Conservation (phyloP, 1,284 basidiomycete species). For the Pseudozyma pruni region DNA sequence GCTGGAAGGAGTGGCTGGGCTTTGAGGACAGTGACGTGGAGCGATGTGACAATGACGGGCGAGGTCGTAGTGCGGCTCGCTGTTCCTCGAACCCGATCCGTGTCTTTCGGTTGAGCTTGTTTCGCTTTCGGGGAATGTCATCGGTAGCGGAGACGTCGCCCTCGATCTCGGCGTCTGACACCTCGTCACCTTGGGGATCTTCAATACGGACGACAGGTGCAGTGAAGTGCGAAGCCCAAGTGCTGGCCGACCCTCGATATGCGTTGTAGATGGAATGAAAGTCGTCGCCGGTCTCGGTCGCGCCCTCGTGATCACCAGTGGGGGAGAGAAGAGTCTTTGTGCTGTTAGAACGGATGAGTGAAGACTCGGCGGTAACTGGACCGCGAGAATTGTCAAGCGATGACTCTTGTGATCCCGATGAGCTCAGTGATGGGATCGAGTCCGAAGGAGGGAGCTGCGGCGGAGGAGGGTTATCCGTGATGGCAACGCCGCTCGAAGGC, state of each 20-base stretch:
- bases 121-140: slow-evolving; percentile 38
- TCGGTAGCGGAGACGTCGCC: slow-evolving; percentile 7
- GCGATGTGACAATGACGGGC: slow-evolving; percentile 4
- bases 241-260: slow-evolving; percentile 23
- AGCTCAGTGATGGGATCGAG: slow-evolving; percentile 26
- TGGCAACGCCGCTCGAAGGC: background rate
- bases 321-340: slow-evolving; percentile 1
- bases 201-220: slow-evolving; percentile 37
- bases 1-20: slow-evolving; percentile 14
- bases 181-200: slow-evolving; percentile 31
- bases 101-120: slow-evolving; percentile 24
- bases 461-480: background rate
- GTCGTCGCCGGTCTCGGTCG: slow-evolving; percentile 8
- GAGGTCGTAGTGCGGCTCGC: slow-evolving; percentile 24
- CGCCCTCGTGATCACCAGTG: background rate
- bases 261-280: slow-evolving; percentile 33
- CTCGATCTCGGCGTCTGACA: slow-evolving; percentile 28
- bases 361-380: slow-evolving; percentile 20
- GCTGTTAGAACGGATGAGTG: slow-evolving; percentile 12
- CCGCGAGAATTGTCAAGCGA: slow-evolving; percentile 19
- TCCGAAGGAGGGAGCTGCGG: slow-evolving; percentile 7
- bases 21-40: slow-evolving; percentile 3
- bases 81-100: slow-evolving; percentile 47
- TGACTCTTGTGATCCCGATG: slow-evolving; percentile 24
- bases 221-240: slow-evolving; percentile 24